These are phyloP conservation scores for Cornus suecica DNA, from an alignment of 148 eudicot species.

Conservation along the genomic window DNA sequence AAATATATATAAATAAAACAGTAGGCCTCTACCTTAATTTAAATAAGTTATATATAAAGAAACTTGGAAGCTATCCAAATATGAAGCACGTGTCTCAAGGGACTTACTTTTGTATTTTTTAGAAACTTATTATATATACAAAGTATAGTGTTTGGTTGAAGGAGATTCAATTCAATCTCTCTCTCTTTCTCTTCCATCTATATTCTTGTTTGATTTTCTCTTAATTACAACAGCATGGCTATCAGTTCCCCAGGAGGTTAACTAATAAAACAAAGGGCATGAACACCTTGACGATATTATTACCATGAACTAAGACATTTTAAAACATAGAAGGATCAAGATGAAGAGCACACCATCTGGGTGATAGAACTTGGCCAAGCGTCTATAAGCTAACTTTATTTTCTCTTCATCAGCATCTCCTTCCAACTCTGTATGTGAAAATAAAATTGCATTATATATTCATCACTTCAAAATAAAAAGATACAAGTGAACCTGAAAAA, in stretches of 20 bases:
- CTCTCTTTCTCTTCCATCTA: too few relatives aligned
- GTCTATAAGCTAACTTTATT: conserved; percentile 72
- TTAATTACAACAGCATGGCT: too few relatives aligned
- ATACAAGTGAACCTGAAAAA: neutral
- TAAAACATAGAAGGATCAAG: conserved; percentile 7
- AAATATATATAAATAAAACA: neutral
- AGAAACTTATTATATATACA: too few relatives aligned
- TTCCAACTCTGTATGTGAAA: conserved; percentile 64
- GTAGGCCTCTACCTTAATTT: neutral
- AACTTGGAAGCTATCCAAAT: neutral
- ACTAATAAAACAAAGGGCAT: neutral
- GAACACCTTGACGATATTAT: neutral
- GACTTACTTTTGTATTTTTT: too few relatives aligned
- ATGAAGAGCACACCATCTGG: conserved; percentile 79
- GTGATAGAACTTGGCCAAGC: conserved; percentile 92
- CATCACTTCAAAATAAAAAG: neutral
- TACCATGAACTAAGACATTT: neutral
- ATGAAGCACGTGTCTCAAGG: too few relatives aligned
- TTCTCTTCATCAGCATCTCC: conserved; percentile 80
- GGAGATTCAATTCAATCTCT: too few relatives aligned
- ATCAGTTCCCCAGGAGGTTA: neutral
- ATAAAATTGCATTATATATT: conserved; percentile 1
- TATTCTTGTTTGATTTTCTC: too few relatives aligned
- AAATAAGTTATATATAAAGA: neutral
- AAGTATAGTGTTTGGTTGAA: too few relatives aligned